Evolutionary conservation across 495 filamentous ascomycete species (phyloP), one percentile per base, ranked within the genome.

Genomic region (Venustampulla echinocandica): DNA sequence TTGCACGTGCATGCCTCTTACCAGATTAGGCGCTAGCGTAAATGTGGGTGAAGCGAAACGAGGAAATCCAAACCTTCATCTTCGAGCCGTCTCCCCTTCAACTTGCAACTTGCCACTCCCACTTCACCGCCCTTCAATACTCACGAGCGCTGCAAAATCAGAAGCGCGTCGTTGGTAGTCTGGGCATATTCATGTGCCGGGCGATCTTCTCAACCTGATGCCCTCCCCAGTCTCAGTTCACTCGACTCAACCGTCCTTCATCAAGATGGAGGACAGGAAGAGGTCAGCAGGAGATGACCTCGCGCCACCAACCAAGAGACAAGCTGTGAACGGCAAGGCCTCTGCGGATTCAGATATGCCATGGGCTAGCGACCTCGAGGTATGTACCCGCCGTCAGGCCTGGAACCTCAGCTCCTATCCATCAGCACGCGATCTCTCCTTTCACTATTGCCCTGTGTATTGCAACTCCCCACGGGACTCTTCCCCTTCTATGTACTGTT

Each of bases 201-300:
- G 20, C 33, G 42, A 24, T 40, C 39, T 33, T 35, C 36, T 41
- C 53, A 52, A 20, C 52, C 53, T 56, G 53, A 59, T 59, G 57
- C 37, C 50, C 49, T 48, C 52, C 42, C 27, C 56, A 17, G 47
- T 45, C 33, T 34, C 46, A 44, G 44, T 49, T 34, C 37, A 51
- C 18, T 70, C 80, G 61, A 68, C 77, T 69, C 76, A 68, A 73
- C 74, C 80, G 61, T 69, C 72, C 64, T 62, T 69, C 66, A 72
- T 81, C 76, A 95, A 88, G 76, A 95, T 95, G 89, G 89, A 95
- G 73, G 87, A 94, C 73, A 87, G 89, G 79, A 95, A 95, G 74
- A 79, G 88, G 77, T 81, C 86, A 56, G 83, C 87, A 52, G 69
- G 77, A 60, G 87, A 90, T 65, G 85, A 90, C 40, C 70, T 80